Conservation (phyloP, 139 green algal species). For the Picochlorum sp. region DNA sequence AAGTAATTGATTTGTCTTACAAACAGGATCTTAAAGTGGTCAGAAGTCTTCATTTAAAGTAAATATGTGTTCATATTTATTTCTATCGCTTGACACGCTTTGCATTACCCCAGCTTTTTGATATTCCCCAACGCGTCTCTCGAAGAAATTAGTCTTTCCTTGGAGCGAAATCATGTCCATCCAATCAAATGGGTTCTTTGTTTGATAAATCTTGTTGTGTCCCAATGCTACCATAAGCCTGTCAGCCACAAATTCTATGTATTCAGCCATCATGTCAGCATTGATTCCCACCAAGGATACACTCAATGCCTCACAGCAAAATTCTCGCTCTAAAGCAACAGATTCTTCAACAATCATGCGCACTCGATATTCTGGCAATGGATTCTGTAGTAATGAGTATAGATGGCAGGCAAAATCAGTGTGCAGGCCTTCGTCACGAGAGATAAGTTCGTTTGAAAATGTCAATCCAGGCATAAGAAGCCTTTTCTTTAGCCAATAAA, state of each 20-base stretch:
- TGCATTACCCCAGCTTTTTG: conserved; percentile 69
- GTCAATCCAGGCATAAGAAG: conserved; percentile 58
- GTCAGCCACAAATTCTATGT: conserved; percentile 73
- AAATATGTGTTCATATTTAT: conserved; percentile 2
- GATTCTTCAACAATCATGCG: conserved; percentile 44
- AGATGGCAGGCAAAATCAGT: conserved; percentile 66
- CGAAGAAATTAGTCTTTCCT: conserved; percentile 82
- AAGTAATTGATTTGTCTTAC: not conserved
- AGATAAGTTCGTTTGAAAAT: conserved; percentile 73
- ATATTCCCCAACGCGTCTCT: conserved; percentile 75
- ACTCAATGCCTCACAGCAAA: conserved; percentile 48
- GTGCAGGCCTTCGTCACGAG: conserved; percentile 66
- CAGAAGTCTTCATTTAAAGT: conserved; percentile 1
- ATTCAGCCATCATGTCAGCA: conserved; percentile 46
- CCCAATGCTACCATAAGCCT: conserved; percentile 50
- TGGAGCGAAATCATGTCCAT: conserved; percentile 82
- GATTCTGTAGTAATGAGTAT: conserved; percentile 39
- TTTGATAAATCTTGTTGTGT: conserved; percentile 47
- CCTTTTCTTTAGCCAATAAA: conserved; percentile 76
- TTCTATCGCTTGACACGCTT: conserved; percentile 3
- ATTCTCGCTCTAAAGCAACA: conserved; percentile 59
- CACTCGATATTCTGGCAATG: conserved; percentile 20
- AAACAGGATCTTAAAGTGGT: not conserved
- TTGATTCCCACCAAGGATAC: conserved; percentile 68
- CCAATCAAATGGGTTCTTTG: conserved; percentile 73